Evolutionary conservation across 2,329 filamentous ascomycete genomes (phyloP).

Genomic region (Ceratocystis alfenasii): DNA sequence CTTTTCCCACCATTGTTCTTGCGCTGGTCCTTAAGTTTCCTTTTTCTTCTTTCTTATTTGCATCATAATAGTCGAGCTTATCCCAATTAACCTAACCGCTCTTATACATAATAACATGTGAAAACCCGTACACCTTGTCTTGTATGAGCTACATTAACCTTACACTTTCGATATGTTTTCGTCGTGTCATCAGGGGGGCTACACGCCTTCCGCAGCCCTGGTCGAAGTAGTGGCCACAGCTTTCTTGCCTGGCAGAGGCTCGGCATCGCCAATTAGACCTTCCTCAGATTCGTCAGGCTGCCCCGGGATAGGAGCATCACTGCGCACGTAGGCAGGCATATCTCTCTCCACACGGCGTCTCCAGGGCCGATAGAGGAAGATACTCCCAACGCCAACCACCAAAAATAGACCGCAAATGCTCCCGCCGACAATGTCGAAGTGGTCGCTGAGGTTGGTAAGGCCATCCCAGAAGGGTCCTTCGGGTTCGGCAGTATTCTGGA

Average conservation of each 20-base stretch:
- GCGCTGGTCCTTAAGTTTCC: neutral
- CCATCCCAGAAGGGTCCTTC: constrained; percentile 81
- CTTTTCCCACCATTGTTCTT: neutral
- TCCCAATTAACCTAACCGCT: neutral
- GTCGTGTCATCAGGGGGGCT: neutral
- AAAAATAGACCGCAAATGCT: constrained; percentile 78
- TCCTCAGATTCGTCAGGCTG: constrained; percentile 14
- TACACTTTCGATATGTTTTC: neutral
- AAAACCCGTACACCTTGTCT: neutral
- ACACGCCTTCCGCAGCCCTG: constrained; percentile 3
- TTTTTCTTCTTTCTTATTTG: neutral
- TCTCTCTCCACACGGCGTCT: constrained; percentile 37
- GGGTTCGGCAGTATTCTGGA: constrained; percentile 63
- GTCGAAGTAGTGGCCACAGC: neutral
- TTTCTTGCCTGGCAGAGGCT: constrained; percentile 12
- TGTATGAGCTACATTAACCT: neutral
- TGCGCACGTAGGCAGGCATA: constrained; percentile 23
- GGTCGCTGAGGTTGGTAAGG: constrained; percentile 60
- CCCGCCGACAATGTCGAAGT: constrained; percentile 78
- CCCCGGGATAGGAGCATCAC: neutral
- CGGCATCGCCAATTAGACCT: neutral
- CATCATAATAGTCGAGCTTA: neutral
- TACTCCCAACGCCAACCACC: constrained; percentile 59
- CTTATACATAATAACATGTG: neutral
- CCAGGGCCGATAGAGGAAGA: constrained; percentile 72